A percentile compares a stretch with the other conserved stretches of the same genome.
phyloP scores from a whole-genome alignment of 2,329 filamentous ascomycete species.

The Coleophoma cylindrospora region DNA sequence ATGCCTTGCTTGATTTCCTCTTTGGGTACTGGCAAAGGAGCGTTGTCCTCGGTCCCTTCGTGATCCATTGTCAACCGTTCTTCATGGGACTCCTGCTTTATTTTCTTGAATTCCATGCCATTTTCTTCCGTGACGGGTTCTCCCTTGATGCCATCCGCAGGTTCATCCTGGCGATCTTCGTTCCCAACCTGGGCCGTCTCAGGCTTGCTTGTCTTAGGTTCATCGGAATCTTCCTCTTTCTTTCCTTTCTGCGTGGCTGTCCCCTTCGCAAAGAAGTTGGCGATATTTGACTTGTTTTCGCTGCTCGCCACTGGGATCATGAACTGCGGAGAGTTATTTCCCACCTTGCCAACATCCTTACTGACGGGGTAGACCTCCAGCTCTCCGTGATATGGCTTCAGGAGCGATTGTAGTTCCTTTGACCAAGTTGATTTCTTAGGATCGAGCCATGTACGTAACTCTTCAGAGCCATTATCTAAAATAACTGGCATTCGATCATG shows the following conservation, averaged over 20 bases:
- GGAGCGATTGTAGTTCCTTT: conserved; percentile 67
- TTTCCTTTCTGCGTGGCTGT: conserved; percentile 9
- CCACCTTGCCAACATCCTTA: conserved; percentile 89
- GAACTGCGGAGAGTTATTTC: conserved; percentile 82
- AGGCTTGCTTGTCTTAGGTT: conserved; percentile 2
- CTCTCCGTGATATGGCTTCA: conserved; percentile 75
- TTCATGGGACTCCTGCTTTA: conserved; percentile 18
- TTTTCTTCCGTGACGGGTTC: too few species aligned
- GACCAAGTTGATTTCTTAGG: conserved; percentile 69
- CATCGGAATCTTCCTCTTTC: neutral
- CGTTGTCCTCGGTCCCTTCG: conserved; percentile 20
- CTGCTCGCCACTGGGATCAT: conserved; percentile 77
- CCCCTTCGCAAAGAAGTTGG: conserved; percentile 78
- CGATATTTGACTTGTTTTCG: conserved; percentile 89
- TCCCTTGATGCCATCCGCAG: neutral
- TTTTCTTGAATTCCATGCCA: neutral
- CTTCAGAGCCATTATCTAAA: conserved; percentile 68
- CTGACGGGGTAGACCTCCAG: conserved; percentile 82
- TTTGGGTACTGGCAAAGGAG: conserved; percentile 18
- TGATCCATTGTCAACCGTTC: conserved; percentile 19
- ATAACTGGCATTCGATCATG: conserved; percentile 97
- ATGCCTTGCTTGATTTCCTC: conserved; percentile 15
- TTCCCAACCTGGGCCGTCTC: conserved; percentile 9
- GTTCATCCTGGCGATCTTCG: conserved; percentile 9
- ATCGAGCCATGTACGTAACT: conserved; percentile 73